Conservation (phyloP, 805 yeast genomes). For the Saturnispora ahearnii region DNA sequence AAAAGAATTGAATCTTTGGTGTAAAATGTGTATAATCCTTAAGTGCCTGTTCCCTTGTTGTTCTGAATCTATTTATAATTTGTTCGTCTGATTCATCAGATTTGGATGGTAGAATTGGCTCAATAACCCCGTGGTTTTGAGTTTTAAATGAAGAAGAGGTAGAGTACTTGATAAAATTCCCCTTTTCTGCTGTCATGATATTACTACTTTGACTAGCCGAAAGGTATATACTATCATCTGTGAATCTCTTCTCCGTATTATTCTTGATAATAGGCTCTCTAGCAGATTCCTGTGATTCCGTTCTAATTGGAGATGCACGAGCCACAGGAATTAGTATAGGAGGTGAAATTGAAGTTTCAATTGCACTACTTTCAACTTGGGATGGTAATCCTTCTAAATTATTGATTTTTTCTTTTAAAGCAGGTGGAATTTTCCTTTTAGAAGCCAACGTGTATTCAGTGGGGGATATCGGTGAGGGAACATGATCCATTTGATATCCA, state of each 20-base stretch:
- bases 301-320: background rate
- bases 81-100: constrained; percentile 22
- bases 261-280: background rate
- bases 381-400: background rate
- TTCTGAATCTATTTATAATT: constrained; percentile 22
- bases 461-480: constrained; percentile 9
- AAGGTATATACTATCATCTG: constrained; percentile 5
- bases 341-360: background rate
- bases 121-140: constrained; percentile 21
- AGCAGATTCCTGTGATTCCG: background rate
- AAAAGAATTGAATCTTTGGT: constrained; percentile 47
- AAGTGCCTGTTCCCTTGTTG: constrained; percentile 26
- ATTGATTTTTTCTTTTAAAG: background rate
- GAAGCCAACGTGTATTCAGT: background rate
- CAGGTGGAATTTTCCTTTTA: constrained; percentile 4
- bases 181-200: background rate
- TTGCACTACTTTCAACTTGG: background rate
- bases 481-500: constrained; percentile 26
- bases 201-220: background rate
- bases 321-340: background rate
- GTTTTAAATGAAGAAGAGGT: constrained; percentile 16
- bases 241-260: constrained; percentile 2
- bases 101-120: constrained; percentile 25
- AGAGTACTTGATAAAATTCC: constrained; percentile 10
- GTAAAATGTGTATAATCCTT: constrained; percentile 32